Conservation (phyloP, 176 grass and related monocot species). For the Panicum miliaceum region DNA sequence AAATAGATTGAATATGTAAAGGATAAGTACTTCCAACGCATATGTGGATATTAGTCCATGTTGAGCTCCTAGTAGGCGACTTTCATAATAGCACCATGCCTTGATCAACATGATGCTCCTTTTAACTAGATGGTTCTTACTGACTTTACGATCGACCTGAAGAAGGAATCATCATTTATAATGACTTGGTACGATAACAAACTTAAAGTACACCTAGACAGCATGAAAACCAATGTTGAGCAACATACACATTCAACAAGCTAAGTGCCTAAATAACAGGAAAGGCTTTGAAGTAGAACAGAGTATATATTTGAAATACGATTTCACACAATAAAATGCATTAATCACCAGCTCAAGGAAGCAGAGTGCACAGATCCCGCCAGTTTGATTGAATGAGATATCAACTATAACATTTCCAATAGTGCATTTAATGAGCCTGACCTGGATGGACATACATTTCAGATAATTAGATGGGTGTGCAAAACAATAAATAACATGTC, state of each 20-base stretch:
- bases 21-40: slow-evolving; percentile 79
- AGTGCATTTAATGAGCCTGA: slow-evolving; percentile 91
- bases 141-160: slow-evolving; percentile 79
- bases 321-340: slow-evolving; percentile 26
- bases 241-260: slow-evolving; percentile 23
- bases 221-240: not conserved
- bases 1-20: slow-evolving; percentile 92
- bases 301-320: not conserved
- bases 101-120: slow-evolving; percentile 89
- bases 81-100: slow-evolving; percentile 98
- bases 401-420: slow-evolving; percentile 81
- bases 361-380: slow-evolving; percentile 73
- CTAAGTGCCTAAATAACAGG: slow-evolving; percentile 14
- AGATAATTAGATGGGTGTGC: slow-evolving; percentile 21
- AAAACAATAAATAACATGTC: slow-evolving; percentile 31
- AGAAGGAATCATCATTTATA: slow-evolving; percentile 29
- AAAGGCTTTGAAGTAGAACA: slow-evolving; percentile 15
- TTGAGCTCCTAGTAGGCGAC: slow-evolving; percentile 81
- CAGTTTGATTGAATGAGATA: slow-evolving; percentile 95
- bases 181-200: slow-evolving; percentile 3
- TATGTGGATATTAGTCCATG: slow-evolving; percentile 97
- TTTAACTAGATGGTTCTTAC: slow-evolving; percentile 85
- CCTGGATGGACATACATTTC: slow-evolving; percentile 58
- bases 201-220: slow-evolving; percentile 36
- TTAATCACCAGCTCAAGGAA: slow-evolving; percentile 86